Percentiles rank a stretch among this genome's conserved stretches.
phyloP scores from a whole-genome alignment of 805 yeast species.

The Candida ficus region DNA sequence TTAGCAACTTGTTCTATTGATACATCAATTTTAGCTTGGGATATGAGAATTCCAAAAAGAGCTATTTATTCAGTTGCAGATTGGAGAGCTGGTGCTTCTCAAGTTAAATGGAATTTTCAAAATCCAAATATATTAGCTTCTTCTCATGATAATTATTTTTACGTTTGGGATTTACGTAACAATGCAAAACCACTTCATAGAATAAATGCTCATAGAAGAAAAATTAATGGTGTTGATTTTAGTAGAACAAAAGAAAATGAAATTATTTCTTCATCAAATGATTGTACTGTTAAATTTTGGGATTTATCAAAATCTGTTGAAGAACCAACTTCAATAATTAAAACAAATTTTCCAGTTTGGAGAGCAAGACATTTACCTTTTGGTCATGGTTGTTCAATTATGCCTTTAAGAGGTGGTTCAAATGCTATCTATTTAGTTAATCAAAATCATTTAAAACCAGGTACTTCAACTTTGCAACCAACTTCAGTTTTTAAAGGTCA shows the following conservation, averaged over 20 bases:
- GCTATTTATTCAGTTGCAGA: conserved; percentile 84
- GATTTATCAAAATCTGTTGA: conserved; percentile 40
- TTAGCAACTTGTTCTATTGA: conserved; percentile 93
- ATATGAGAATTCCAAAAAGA: conserved; percentile 68
- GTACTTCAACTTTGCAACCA: conserved; percentile 41
- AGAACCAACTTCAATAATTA: conserved; percentile 52
- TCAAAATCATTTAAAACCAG: conserved; percentile 17
- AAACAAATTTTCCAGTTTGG: conserved; percentile 81
- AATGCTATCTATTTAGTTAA: conserved; percentile 37
- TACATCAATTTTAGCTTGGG: conserved; percentile 86
- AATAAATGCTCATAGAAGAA: conserved; percentile 73
- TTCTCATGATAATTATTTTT: conserved; percentile 75
- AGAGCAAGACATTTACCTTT: conserved; percentile 86
- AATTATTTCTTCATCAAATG: conserved; percentile 82
- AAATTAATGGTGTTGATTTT: conserved; percentile 88
- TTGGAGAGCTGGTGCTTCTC: conserved; percentile 93
- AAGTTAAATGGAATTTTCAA: conserved; percentile 85
- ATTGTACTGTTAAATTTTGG: conserved; percentile 82
- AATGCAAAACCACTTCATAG: conserved; percentile 71
- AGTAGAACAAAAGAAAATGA: conserved; percentile 52
- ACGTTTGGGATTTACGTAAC: conserved; percentile 84
- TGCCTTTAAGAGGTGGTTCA: conserved; percentile 87
- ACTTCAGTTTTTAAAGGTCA: conserved; percentile 72
- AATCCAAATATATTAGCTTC: conserved; percentile 78
- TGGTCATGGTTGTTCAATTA: conserved; percentile 81